Base-by-base conservation (phyloP, 208 protist genomes). In the Lotmaria passim region DNA sequence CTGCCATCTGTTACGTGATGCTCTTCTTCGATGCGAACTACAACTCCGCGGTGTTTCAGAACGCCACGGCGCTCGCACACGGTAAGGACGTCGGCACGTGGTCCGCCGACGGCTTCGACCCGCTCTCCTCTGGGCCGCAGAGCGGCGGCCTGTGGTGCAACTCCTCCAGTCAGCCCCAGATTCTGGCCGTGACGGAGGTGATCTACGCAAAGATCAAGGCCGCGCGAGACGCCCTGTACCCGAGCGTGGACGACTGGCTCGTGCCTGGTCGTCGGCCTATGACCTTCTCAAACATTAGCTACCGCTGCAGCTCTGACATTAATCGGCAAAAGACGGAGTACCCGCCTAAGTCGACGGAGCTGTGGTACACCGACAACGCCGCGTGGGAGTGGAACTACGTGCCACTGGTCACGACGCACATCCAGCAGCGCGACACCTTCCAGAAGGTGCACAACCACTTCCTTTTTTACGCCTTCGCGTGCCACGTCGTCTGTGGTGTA, bases 1-100 rank as follows among this genome's bases (percentile, higher is more conserved):
- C 59, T 41, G 34, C 66, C 12, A 72, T 56, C 21, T 96, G 87
- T 73, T 93, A 82, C 69, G 80, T 89, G 12, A 39, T 93, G 26
- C 58, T 93, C 8, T 96, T 69, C 68, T 96, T 96, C 52, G 91
- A 93, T 64, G 74, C 36, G n/a, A 55, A 71, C 50, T 96, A 93
- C 81, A 39, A 53, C 31, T 86, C 84, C 3, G 43, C 14, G 28
- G 82, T 91, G 15, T 96, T 93, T 64, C 69, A 87, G 46, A 87
- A 86, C 48, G 57, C 39, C 23, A 75, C 62, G 12, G 75, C 67
- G 44, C 60, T 83, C 21, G 39, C 46, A 21, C 36, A 31, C 47
- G 10, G 33, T 28, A 79, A 75, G 43, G 63, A 89, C 41, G 77
- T 86, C 3, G 91, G 87, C 4, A 86, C 76, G 19, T 59, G 48